Conservation (phyloP, 2,329 filamentous ascomycete genomes). For the Beauveria sp. region DNA sequence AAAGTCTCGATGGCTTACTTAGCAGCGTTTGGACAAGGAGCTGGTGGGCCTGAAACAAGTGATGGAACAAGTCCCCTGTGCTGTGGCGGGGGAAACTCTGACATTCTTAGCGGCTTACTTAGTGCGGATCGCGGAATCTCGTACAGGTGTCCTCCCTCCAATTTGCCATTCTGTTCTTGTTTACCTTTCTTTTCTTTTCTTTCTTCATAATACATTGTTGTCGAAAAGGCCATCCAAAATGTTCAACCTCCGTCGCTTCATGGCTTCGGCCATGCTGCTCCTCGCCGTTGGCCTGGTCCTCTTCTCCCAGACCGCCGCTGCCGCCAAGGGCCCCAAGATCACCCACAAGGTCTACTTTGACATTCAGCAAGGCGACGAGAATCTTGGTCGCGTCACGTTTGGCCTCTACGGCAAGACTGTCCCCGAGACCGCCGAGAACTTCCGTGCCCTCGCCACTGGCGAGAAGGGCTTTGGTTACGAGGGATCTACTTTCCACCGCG, state of each 20-base stretch:
- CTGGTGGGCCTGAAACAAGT: constrained; percentile 8
- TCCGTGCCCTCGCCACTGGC: constrained; percentile 72
- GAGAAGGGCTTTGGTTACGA: constrained; percentile 83
- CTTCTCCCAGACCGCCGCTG: constrained; percentile 67
- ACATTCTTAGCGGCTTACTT: not conserved
- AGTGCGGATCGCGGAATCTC: constrained; percentile 8
- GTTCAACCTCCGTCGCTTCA: constrained; percentile 64
- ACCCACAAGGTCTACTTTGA: constrained; percentile 93
- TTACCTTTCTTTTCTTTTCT: constrained; percentile 10
- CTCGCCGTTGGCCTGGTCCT: constrained; percentile 67
- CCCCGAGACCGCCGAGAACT: constrained; percentile 67
- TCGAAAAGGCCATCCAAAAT: constrained; percentile 41
- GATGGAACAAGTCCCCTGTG: not conserved
- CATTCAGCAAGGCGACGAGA: constrained; percentile 67
- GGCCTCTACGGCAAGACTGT: constrained; percentile 85
- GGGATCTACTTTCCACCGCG: constrained; percentile 78
- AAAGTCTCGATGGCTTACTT: not conserved
- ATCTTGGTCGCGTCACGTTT: constrained; percentile 67
- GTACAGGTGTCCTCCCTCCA: constrained; percentile 13
- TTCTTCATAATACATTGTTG: not conserved
- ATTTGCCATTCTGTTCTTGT: constrained; percentile 14
- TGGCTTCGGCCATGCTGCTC: constrained; percentile 68
- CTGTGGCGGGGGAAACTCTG: constrained; percentile 1
- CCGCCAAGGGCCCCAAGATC: constrained; percentile 85
- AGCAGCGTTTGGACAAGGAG: not conserved